Conservation (phyloP, 805 yeast species). For the Candida boidinii region DNA sequence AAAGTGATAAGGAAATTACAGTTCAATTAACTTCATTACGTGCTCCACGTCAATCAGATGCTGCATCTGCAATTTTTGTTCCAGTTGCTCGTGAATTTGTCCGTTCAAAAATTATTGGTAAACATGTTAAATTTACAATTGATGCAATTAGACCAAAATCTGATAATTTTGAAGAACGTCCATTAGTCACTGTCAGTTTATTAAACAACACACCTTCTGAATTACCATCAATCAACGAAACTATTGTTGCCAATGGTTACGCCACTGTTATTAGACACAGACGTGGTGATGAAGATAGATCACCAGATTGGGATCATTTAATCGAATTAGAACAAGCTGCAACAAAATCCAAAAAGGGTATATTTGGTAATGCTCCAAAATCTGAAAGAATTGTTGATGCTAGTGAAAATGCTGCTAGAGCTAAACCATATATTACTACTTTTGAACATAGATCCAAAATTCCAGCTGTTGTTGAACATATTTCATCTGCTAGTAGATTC, state of each 20-base stretch:
- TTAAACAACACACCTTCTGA: too few species aligned
- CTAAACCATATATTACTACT: constrained; percentile 65
- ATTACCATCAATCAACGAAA: too few species aligned
- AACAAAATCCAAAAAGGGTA: constrained; percentile 47
- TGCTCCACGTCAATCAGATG: constrained; percentile 61
- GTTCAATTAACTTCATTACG: constrained; percentile 73
- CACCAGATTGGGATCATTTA: constrained; percentile 70
- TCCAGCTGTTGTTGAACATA: constrained; percentile 64
- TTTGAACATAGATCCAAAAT: constrained; percentile 58
- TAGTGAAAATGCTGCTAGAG: constrained; percentile 62
- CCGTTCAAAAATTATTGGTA: constrained; percentile 63
- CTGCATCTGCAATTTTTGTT: constrained; percentile 46
- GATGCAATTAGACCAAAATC: constrained; percentile 59
- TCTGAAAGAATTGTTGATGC: constrained; percentile 68
- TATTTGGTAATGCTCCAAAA: constrained; percentile 51
- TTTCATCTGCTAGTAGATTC: constrained; percentile 60
- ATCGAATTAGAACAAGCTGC: constrained; percentile 63
- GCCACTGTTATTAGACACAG: constrained; percentile 76
- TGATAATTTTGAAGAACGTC: constrained; percentile 56
- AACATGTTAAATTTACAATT: constrained; percentile 48
- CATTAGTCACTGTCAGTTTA: constrained; percentile 49
- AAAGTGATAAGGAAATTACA: constrained; percentile 43
- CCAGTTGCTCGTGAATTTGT: constrained; percentile 68
- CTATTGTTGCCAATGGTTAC: constrained; percentile 58
- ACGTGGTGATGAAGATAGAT: constrained; percentile 62